Conservation (phyloP, 345 rosid genomes). For the Arabidopsis arenosa region DNA sequence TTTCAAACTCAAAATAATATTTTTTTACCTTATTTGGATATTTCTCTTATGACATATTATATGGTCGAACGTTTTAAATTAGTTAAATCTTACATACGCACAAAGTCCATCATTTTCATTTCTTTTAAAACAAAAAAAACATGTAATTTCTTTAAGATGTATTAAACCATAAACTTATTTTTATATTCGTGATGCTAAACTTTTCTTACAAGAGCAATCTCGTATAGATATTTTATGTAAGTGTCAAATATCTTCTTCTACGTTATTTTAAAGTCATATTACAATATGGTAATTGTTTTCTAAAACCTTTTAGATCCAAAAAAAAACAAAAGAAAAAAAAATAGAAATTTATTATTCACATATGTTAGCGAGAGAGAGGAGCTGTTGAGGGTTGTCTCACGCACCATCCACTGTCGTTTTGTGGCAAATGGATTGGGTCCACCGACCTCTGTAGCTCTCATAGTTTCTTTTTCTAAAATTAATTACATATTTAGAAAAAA, state of each 20-base stretch:
- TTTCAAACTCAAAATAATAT: neutral
- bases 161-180: neutral
- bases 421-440: constrained; percentile 79
- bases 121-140: neutral
- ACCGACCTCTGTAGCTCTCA: constrained; percentile 65
- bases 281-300: constrained; percentile 2
- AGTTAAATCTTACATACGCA: constrained; percentile 18
- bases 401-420: constrained; percentile 68
- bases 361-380: constrained; percentile 48
- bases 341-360: constrained; percentile 20
- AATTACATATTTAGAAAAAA: constrained; percentile 18
- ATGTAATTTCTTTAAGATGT: neutral
- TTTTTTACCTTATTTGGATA: neutral
- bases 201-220: constrained; percentile 9
- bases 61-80: constrained; percentile 13
- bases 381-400: constrained; percentile 69
- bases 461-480: constrained; percentile 32
- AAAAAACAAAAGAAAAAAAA: neutral
- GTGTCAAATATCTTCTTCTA: neutral
- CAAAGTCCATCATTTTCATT: constrained; percentile 17
- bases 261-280: neutral
- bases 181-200: constrained; percentile 14
- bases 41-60: neutral
- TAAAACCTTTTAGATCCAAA: constrained; percentile 8
- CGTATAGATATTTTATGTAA: constrained; percentile 12